Evolutionary conservation across 129 eudicot species (phyloP).

Genomic region (Lactuca saligna): DNA sequence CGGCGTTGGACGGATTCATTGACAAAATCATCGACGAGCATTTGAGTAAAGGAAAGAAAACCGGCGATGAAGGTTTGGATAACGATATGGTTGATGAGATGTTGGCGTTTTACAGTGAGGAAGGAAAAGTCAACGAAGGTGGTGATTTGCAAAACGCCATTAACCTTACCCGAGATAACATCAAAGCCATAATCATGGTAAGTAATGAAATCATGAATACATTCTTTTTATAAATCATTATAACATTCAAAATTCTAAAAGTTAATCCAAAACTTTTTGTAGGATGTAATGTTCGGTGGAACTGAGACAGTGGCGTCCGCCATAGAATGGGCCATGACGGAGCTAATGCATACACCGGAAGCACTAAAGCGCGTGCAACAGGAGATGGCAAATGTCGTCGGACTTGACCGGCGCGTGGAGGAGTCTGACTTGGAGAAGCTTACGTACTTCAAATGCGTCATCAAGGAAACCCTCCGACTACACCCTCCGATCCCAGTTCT

Average conservation of each 20-base stretch:
- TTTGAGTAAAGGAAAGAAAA: constrained; percentile 39
- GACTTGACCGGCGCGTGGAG: constrained; percentile 34
- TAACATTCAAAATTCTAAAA: background rate
- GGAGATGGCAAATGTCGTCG: constrained; percentile 31
- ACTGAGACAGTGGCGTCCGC: constrained; percentile 40
- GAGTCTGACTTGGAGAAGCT: constrained; percentile 38
- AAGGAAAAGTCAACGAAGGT: constrained; percentile 43
- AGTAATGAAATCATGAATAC: background rate
- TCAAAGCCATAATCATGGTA: constrained; percentile 42
- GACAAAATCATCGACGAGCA: constrained; percentile 81
- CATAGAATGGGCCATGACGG: constrained; percentile 40
- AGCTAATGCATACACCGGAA: constrained; percentile 36
- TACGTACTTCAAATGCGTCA: constrained; percentile 31
- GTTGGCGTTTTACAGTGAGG: constrained; percentile 63
- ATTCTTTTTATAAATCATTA: background rate
- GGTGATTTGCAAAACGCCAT: constrained; percentile 65
- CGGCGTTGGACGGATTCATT: constrained; percentile 69
- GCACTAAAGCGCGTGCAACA: constrained; percentile 27
- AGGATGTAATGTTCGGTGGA: constrained; percentile 45
- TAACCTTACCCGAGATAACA: constrained; percentile 57
- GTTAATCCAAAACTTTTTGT: background rate
- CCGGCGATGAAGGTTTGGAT: constrained; percentile 18
- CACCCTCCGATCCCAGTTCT: constrained; percentile 35
- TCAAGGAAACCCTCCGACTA: constrained; percentile 37
- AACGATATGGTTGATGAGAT: constrained; percentile 88